These are phyloP conservation scores for Cyclotella baltica DNA, from an alignment of 108 stramenopile species.

Conservation along the genomic window DNA sequence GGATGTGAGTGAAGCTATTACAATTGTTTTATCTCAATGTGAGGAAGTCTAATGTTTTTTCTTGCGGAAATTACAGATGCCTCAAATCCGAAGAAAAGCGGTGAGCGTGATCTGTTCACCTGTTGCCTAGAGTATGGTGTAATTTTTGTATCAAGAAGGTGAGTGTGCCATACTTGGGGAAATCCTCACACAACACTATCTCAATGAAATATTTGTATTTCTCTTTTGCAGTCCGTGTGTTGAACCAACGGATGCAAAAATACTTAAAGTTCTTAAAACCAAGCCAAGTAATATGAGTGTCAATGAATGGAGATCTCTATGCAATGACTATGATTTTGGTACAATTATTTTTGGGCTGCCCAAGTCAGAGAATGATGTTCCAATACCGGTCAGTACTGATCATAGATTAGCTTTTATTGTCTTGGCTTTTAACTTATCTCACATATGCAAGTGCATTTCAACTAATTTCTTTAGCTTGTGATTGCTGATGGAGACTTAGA, in stretches of 20 bases:
- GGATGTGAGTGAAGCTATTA: slow-evolving; percentile 19
- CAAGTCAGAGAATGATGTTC: slow-evolving; percentile 4
- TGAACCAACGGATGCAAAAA: slow-evolving; percentile 40
- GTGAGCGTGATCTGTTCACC: too few species aligned
- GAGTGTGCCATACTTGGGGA: background rate
- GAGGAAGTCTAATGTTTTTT: background rate
- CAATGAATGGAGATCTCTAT: slow-evolving; percentile 33
- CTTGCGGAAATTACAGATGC: background rate
- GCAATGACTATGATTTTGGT: slow-evolving; percentile 44
- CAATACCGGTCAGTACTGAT: slow-evolving; percentile 14
- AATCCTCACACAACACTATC: background rate
- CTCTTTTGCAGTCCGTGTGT: slow-evolving; percentile 33
- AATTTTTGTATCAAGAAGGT: slow-evolving; percentile 10
- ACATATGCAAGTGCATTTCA: too few species aligned
- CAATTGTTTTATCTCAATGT: background rate
- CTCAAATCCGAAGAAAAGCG: background rate
- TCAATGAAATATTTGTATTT: slow-evolving; percentile 17
- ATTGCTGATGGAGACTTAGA: slow-evolving; percentile 52
- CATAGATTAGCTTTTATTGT: background rate
- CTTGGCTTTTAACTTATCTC: background rate
- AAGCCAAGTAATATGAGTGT: slow-evolving; percentile 40
- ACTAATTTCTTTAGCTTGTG: slow-evolving; percentile 6
- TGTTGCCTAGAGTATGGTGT: too few species aligned
- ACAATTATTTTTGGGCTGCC: slow-evolving; percentile 46
- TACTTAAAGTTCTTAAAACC: slow-evolving; percentile 28